Evolutionary conservation across 2,329 filamentous ascomycete genomes (phyloP).

Genomic region (Aciculosporium take): DNA sequence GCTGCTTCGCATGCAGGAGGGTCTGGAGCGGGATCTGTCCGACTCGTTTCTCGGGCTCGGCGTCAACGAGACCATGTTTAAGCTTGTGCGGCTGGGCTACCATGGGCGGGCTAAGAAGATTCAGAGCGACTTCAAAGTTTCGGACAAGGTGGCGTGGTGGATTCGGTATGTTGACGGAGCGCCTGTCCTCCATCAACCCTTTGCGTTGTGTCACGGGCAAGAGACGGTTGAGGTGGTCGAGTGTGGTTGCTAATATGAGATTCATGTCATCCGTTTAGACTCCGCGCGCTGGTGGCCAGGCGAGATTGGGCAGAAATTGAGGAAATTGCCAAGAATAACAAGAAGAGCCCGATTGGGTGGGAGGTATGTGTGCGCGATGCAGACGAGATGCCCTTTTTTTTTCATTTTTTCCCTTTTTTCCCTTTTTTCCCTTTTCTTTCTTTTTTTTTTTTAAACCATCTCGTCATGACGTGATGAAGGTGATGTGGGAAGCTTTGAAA

Average conservation of each 20-base stretch:
- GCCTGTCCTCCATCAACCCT: too few species aligned
- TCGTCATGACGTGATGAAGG: background rate
- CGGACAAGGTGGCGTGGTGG: constrained; percentile 87
- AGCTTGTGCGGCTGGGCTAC: constrained; percentile 70
- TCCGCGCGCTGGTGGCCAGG: constrained; percentile 78
- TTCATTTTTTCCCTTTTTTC: background rate
- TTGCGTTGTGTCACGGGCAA: too few species aligned
- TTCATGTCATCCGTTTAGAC: constrained; percentile 25
- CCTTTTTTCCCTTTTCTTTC: too few species aligned
- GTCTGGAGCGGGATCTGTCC: constrained; percentile 70
- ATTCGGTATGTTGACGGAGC: constrained; percentile 38
- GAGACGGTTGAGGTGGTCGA: too few species aligned
- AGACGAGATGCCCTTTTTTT: too few species aligned
- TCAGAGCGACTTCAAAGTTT: constrained; percentile 81
- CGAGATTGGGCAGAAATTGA: constrained; percentile 89
- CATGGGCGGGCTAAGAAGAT: constrained; percentile 76
- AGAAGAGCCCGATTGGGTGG: constrained; percentile 92
- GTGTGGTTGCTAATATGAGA: background rate
- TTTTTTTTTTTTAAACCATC: too few species aligned
- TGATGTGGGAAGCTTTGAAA: background rate
- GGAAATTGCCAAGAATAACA: constrained; percentile 58
- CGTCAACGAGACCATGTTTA: constrained; percentile 84
- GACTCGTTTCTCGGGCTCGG: constrained; percentile 68
- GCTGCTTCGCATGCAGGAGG: constrained; percentile 73
- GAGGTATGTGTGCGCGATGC: constrained; percentile 46